phyloP scores from a whole-genome alignment of 78 protist genomes.

The Capsaspora owczarzaki region DNA sequence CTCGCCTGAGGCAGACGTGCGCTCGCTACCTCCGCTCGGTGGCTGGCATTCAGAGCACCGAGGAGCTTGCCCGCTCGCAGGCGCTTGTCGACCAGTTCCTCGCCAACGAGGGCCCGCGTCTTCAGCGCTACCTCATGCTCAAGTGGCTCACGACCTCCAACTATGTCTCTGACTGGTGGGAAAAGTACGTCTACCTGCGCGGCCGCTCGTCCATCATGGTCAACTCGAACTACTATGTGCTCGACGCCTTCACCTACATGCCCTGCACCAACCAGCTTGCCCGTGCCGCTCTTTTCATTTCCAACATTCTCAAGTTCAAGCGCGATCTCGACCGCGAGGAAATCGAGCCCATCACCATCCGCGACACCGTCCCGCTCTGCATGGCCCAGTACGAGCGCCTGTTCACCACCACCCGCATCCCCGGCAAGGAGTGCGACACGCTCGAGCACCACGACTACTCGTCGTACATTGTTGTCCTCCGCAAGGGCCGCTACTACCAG shows the following conservation, averaged over 20 bases:
- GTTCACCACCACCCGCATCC: conserved; percentile 46
- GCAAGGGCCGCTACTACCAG: neutral
- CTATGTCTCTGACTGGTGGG: conserved; percentile 67
- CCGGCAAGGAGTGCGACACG: conserved; percentile 32
- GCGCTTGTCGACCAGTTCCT: neutral
- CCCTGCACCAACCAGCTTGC: conserved; percentile 27
- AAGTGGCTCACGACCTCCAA: conserved; percentile 8
- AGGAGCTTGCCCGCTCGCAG: neutral
- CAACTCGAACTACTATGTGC: conserved; percentile 59
- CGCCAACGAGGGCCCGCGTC: neutral
- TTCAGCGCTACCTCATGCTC: conserved; percentile 28
- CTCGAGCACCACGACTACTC: neutral
- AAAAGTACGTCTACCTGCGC: conserved; percentile 45
- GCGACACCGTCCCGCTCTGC: conserved; percentile 52
- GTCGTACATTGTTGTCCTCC: conserved; percentile 8
- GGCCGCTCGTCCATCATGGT: conserved; percentile 40
- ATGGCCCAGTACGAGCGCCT: conserved; percentile 48
- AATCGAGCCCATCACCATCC: conserved; percentile 29
- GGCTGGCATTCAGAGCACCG: neutral
- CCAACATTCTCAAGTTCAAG: neutral
- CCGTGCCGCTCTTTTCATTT: conserved; percentile 28
- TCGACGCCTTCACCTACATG: neutral
- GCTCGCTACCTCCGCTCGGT: conserved; percentile 15
- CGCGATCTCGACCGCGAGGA: conserved; percentile 20
- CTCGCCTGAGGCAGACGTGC: conserved; percentile 7